A percentile compares a stretch with the other conserved stretches of the same genome.
Evolutionary conservation across 371 early-diverging fungal species (phyloP).

Genomic region (Choanephora cucurbitarum): DNA sequence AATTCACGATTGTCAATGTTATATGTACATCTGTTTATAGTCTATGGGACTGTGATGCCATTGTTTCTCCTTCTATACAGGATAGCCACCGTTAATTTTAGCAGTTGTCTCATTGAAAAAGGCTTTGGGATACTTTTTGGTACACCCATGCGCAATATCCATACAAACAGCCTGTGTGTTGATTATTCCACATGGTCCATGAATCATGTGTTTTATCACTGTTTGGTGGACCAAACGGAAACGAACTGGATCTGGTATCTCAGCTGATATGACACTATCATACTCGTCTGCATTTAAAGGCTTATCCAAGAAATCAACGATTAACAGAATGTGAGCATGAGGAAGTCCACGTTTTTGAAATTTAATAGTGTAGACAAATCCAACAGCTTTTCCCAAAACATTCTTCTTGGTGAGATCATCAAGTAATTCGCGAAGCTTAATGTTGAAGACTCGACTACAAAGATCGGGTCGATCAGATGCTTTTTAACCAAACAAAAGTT

Average conservation of each 20-base stretch:
- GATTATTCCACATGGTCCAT: conserved; percentile 35
- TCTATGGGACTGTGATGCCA: too few species aligned
- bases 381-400: conserved; percentile 17
- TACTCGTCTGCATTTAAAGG: neutral
- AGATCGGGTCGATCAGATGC: conserved; percentile 26
- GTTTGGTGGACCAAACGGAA: conserved; percentile 30
- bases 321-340: conserved; percentile 8
- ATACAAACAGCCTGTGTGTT: conserved; percentile 31
- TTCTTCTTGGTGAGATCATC: conserved; percentile 24
- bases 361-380: conserved; percentile 16
- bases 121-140: conserved; percentile 29
- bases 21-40: too few species aligned
- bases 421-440: conserved; percentile 26
- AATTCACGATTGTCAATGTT: conserved; percentile 25
- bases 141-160: conserved; percentile 21
- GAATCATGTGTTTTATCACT: conserved; percentile 32
- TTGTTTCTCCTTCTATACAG: neutral
- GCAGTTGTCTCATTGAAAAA: conserved; percentile 20
- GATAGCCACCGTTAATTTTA: neutral
- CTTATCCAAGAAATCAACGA: neutral
- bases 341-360: conserved; percentile 38
- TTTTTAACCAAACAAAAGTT: conserved; percentile 13
- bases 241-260: conserved; percentile 10
- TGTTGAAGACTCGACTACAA: conserved; percentile 20
- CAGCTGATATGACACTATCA: neutral